Conservation (phyloP, 139 green algal species). For the Micromonas pusilla region DNA sequence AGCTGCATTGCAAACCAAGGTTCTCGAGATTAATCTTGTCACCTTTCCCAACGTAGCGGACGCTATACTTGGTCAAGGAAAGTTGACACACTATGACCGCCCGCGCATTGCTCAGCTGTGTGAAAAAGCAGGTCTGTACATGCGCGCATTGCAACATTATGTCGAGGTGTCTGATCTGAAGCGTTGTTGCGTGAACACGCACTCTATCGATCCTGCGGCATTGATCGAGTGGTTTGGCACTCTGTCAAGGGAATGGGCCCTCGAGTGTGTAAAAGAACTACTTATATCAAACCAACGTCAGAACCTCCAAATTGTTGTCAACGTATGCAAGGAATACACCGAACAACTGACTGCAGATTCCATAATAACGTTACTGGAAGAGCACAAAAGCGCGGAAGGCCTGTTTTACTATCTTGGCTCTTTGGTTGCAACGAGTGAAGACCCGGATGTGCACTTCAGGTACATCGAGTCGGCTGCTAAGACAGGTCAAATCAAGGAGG, state of each 20-base stretch:
- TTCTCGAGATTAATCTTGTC: conserved; percentile 99
- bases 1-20: conserved; percentile 82
- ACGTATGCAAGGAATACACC: conserved; percentile 96
- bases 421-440: conserved; percentile 69
- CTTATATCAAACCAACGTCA: conserved; percentile 74
- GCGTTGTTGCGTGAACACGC: conserved; percentile 91
- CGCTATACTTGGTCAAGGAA: conserved; percentile 89
- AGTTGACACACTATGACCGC: conserved; percentile 93
- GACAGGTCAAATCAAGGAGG: conserved; percentile 77
- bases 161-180: conserved; percentile 96
- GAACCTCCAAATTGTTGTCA: conserved; percentile 82
- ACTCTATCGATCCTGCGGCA: conserved; percentile 86
- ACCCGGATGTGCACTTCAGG: conserved; percentile 95
- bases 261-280: conserved; percentile 93
- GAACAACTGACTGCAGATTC: conserved; percentile 78
- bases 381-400: conserved; percentile 80
- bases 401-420: conserved; percentile 95
- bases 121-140: conserved; percentile 98
- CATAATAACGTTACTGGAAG: conserved; percentile 87
- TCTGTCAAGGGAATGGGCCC: conserved; percentile 86
- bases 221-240: conserved; percentile 95
- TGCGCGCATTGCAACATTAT: conserved; percentile 98
- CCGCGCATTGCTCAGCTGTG: conserved; percentile 94
- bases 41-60: conserved; percentile 96
- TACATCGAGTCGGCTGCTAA: conserved; percentile 97